Percentiles rank a stretch among this genome's conserved stretches.
phyloP scores from a whole-genome alignment of 208 protist species.

The Leishmania turanica region DNA sequence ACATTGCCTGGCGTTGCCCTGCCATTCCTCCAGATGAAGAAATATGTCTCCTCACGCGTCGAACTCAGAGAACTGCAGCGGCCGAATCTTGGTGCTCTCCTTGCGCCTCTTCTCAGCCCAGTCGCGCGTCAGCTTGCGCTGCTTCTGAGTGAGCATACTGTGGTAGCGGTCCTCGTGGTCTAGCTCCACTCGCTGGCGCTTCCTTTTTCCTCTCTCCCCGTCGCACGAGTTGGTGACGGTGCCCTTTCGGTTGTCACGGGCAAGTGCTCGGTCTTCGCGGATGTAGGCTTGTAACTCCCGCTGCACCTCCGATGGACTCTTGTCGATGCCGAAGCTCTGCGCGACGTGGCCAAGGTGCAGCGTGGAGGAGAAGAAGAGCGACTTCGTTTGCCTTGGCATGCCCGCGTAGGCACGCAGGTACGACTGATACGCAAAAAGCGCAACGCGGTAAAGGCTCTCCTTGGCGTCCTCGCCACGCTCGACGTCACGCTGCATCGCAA shows the following conservation, averaged over 20 bases:
- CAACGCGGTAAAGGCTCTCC: conserved; percentile 96
- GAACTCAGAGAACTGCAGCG: conserved; percentile 83
- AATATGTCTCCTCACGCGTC: conserved; percentile 40
- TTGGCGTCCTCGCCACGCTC: conserved; percentile 19
- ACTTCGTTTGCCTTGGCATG: conserved; percentile 50
- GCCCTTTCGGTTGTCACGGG: conserved; percentile 59
- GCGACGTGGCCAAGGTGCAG: conserved; percentile 96
- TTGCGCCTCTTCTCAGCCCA: conserved; percentile 69
- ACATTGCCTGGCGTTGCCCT: neutral
- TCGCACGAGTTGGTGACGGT: conserved; percentile 28
- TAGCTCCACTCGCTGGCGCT: conserved; percentile 71
- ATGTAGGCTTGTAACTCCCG: conserved; percentile 60
- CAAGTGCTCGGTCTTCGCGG: conserved; percentile 67
- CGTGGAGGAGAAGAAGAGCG: conserved; percentile 70
- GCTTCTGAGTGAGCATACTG: conserved; percentile 79
- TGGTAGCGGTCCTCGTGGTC: conserved; percentile 76
- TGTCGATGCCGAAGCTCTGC: conserved; percentile 91
- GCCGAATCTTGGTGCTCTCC: conserved; percentile 56
- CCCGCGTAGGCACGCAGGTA: conserved; percentile 98
- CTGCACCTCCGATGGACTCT: conserved; percentile 84
- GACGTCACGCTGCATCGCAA: conserved; percentile 63
- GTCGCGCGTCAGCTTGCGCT: conserved; percentile 79
- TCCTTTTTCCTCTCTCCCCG: conserved; percentile 28
- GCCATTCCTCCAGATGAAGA: neutral
- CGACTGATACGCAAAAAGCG: conserved; percentile 97